These are phyloP conservation scores for Dendrobium officinale DNA, from an alignment of 106 monocot genomes.

Conservation along the genomic window DNA sequence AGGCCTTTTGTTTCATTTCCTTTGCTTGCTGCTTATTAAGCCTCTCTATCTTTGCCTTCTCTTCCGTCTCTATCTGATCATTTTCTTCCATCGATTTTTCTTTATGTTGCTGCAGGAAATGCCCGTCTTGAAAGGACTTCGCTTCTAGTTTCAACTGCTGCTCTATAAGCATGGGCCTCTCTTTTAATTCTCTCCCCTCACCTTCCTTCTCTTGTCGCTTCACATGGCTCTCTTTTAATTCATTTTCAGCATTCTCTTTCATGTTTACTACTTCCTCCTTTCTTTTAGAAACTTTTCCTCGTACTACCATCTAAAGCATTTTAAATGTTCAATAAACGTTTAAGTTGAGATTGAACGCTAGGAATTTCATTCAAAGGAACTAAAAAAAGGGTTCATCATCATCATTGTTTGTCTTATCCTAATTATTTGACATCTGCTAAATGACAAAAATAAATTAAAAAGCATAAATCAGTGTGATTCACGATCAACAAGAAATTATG, in stretches of 20 bases:
- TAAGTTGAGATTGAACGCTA: background rate
- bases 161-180: background rate
- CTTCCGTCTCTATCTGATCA: constrained; percentile 6
- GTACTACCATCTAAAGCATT: constrained; percentile 16
- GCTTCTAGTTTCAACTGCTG: background rate
- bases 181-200: constrained; percentile 5
- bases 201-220: background rate
- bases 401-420: background rate
- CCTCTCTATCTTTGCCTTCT: background rate
- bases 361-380: background rate
- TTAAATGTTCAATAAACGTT: background rate
- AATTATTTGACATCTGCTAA: background rate
- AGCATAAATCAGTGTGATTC: background rate
- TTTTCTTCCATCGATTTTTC: constrained; percentile 2
- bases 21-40: constrained; percentile 6
- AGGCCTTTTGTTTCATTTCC: constrained; percentile 14
- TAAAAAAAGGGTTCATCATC: background rate
- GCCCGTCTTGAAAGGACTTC: background rate
- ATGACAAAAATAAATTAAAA: background rate
- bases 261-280: background rate
- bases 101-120: background rate
- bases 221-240: background rate
- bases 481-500: background rate
- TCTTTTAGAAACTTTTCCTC: background rate
- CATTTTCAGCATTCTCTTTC: constrained; percentile 4